These are phyloP conservation scores for Lumnitzera racemosa DNA, from an alignment of 345 rosid genomes.

Conservation along the genomic window DNA sequence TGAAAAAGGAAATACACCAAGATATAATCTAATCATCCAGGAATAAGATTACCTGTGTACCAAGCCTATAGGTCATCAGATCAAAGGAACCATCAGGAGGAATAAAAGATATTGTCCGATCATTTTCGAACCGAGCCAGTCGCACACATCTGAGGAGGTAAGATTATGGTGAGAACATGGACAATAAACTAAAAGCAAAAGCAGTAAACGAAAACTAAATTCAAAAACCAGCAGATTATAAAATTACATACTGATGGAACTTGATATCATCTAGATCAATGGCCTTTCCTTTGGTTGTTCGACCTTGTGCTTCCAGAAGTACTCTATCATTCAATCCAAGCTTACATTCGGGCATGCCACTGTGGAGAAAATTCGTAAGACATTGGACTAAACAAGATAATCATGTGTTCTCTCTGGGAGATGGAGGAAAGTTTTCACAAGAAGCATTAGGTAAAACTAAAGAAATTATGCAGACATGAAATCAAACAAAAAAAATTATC, in stretches of 20 bases:
- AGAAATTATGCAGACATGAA: too few relatives aligned
- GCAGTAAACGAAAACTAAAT: neutral
- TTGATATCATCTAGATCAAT: constrained; percentile 96
- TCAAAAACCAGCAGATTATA: neutral
- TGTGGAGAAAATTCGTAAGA: neutral
- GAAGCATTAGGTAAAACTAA: too few relatives aligned
- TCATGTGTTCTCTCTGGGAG: too few relatives aligned
- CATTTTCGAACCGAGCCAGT: constrained; percentile 94
- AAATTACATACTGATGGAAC: constrained; percentile 72
- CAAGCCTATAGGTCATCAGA: constrained; percentile 94
- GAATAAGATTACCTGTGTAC: constrained; percentile 64
- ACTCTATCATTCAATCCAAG: constrained; percentile 95
- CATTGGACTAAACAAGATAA: too few relatives aligned
- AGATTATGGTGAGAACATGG: constrained; percentile 1
- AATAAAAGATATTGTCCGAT: constrained; percentile 87
- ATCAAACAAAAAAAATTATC: too few relatives aligned
- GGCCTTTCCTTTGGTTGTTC: constrained; percentile 88
- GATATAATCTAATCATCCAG: neutral
- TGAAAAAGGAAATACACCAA: too few relatives aligned
- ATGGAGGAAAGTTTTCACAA: too few relatives aligned
- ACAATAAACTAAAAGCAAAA: neutral
- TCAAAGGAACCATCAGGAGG: constrained; percentile 99
- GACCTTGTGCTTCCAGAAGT: constrained; percentile 92
- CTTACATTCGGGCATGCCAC: constrained; percentile 99
- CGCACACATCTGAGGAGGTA: constrained; percentile 68